Evolutionary conservation across 345 rosid species (phyloP), one percentile per base, ranked within the genome.

Genomic region (Sisymbrium altissimum): DNA sequence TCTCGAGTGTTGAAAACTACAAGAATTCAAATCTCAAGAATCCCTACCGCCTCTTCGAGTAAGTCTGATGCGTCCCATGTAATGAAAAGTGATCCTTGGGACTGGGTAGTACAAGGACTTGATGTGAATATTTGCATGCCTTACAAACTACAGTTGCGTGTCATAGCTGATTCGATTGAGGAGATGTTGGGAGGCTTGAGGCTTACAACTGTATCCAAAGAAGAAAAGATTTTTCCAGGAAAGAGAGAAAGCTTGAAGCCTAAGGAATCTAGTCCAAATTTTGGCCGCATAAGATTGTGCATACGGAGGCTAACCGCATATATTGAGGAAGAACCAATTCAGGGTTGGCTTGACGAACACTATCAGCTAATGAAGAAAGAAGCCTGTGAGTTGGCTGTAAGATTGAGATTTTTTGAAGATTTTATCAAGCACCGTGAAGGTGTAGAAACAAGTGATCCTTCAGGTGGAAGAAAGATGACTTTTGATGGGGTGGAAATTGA

Each of bases 301-400:
- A 79, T 93, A 74, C 91, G 91, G 46, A 89, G 80, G 68, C 70
- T 93, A 45, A 87, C 84, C 38, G 87, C 85, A 75, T 91, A 93
- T 79, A 93, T 93, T 39, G 97, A 93, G 82, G 98, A 93, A 79
- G 98, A 93, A 73, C 98, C 98, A 13, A 58, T 89, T 49, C 96
- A 91, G 77, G 98, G 98, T 52, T 93, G 98, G 98, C 96, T 91
- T 84, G 98, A 91, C 78, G 96, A 93, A 74, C 97, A 87, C 73
- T 91, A 84, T 79, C 85, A 79, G 39, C 81, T 93, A 75, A 68
- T 87, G 87, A 93, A 87, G 80, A 86, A 81, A 30, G 91, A 88
- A 84, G 96, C 96, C n/a, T 71, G 80, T 69, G 98, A 93, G 76
- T 79, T 86, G 76, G 96, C 93, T 81, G 91, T 91, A 61, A 85